Percentiles rank a stretch among this genome's conserved stretches.
Conservation (phyloP, 2,329 filamentous ascomycete species). For the Aspergillus fijiensis region DNA sequence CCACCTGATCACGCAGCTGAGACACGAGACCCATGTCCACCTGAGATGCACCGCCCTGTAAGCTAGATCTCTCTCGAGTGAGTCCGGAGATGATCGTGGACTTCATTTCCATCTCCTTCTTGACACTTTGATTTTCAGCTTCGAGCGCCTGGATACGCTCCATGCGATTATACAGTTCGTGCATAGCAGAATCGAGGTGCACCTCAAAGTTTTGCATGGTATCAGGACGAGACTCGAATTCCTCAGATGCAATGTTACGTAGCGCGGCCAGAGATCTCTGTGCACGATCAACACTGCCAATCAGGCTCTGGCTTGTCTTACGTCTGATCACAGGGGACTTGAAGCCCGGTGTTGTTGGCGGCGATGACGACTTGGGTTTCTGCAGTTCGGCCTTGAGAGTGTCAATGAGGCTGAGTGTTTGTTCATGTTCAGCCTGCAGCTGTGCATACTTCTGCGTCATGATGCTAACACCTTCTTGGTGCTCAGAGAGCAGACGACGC, state of each 20-base stretch:
- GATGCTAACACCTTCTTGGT: conserved; percentile 70
- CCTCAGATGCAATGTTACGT: conserved; percentile 81
- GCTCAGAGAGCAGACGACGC: conserved; percentile 69
- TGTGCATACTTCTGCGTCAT: conserved; percentile 78
- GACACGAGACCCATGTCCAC: conserved; percentile 91
- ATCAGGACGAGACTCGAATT: conserved; percentile 78
- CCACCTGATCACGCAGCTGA: conserved; percentile 81
- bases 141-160: conserved; percentile 90
- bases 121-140: conserved; percentile 74
- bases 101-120: conserved; percentile 97
- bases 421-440: conserved; percentile 76
- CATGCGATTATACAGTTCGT: conserved; percentile 81
- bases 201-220: conserved; percentile 89
- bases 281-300: conserved; percentile 77
- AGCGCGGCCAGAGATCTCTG: conserved; percentile 88
- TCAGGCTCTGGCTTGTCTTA: conserved; percentile 87
- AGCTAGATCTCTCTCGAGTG: conserved; percentile 86
- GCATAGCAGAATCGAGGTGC: conserved; percentile 87
- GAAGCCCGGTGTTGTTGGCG: conserved; percentile 45
- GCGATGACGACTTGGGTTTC: conserved; percentile 68
- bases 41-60: conserved; percentile 69
- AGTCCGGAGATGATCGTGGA: conserved; percentile 93
- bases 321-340: conserved; percentile 75
- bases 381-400: conserved; percentile 84
- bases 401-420: conserved; percentile 81